Evolutionary conservation across 164 flowering plant genomes (phyloP).

Genomic region (Nelumbo lutea): DNA sequence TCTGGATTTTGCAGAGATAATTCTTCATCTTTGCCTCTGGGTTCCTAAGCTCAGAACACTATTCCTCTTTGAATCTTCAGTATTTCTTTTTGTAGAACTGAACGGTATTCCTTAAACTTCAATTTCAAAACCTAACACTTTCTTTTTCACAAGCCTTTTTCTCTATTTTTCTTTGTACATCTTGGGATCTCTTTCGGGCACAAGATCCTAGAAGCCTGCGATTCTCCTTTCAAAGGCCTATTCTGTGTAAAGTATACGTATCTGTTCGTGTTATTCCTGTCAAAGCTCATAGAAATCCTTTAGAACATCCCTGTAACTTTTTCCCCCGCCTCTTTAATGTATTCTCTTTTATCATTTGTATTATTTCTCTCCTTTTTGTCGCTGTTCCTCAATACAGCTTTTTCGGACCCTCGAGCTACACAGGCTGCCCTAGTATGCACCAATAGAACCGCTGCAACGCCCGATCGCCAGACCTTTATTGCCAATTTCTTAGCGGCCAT

Average conservation of each 20-base stretch:
- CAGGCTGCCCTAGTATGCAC: slow-evolving; percentile 50
- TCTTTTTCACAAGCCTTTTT: background rate
- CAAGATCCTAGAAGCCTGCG: background rate
- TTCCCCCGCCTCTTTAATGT: background rate
- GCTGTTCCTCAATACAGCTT: slow-evolving; percentile 6
- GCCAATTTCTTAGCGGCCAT: slow-evolving; percentile 47
- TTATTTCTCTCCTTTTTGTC: slow-evolving; percentile 1
- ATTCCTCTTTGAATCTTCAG: background rate
- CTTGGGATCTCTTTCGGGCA: background rate
- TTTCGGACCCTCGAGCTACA: slow-evolving; percentile 58
- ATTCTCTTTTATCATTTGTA: background rate
- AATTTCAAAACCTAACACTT: too few relatives aligned
- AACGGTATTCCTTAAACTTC: background rate
- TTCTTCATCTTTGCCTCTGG: too few relatives aligned
- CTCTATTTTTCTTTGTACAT: background rate
- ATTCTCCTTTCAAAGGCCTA: background rate
- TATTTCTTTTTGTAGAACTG: too few relatives aligned
- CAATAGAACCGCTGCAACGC: slow-evolving; percentile 36
- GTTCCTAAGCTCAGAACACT: background rate
- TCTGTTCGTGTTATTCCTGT: background rate
- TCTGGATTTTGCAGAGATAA: too few relatives aligned
- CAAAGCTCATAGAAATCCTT: background rate
- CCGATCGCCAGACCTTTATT: slow-evolving; percentile 32
- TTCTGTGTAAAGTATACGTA: background rate
- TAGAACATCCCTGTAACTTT: background rate